These are phyloP conservation scores for Mucor racemosus DNA, from an alignment of 371 early-diverging fungal genomes.

Conservation along the genomic window DNA sequence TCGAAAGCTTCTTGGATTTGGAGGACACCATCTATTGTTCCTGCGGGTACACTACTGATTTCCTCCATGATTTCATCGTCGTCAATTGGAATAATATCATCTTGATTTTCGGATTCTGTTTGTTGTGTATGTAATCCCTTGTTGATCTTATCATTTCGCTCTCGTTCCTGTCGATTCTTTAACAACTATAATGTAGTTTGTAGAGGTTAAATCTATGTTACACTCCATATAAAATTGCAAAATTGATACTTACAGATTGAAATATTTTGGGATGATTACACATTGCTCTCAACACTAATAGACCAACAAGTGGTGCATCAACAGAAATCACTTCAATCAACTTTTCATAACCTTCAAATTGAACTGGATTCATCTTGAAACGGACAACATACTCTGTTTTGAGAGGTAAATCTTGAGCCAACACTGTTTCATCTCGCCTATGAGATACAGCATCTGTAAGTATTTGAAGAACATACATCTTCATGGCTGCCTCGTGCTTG, in stretches of 20 bases:
- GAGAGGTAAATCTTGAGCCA: slow-evolving; percentile 62
- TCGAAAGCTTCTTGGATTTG: not conserved
- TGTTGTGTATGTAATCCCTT: slow-evolving; percentile 3
- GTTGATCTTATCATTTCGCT: slow-evolving; percentile 11
- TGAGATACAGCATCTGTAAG: slow-evolving; percentile 20
- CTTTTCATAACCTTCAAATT: slow-evolving; percentile 55
- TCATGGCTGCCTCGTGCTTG: slow-evolving; percentile 34
- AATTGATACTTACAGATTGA: slow-evolving; percentile 33
- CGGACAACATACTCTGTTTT: slow-evolving; percentile 76
- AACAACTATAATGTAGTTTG: slow-evolving; percentile 10
- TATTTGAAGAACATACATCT: slow-evolving; percentile 23
- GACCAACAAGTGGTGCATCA: slow-evolving; percentile 13
- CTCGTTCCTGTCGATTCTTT: slow-evolving; percentile 8
- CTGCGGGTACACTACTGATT: not conserved
- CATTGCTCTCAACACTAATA: slow-evolving; percentile 50
- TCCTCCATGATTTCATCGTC: not conserved
- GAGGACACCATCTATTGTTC: not conserved
- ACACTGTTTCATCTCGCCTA: slow-evolving; percentile 54
- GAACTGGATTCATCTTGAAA: slow-evolving; percentile 61
- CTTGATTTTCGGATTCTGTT: not conserved
- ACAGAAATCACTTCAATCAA: not conserved
- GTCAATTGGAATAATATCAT: not conserved
- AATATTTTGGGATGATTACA: slow-evolving; percentile 78
- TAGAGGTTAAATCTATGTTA: not conserved
- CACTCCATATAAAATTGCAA: not conserved